Conservation (phyloP, 257 asterid species). For the Datura wrightii region DNA sequence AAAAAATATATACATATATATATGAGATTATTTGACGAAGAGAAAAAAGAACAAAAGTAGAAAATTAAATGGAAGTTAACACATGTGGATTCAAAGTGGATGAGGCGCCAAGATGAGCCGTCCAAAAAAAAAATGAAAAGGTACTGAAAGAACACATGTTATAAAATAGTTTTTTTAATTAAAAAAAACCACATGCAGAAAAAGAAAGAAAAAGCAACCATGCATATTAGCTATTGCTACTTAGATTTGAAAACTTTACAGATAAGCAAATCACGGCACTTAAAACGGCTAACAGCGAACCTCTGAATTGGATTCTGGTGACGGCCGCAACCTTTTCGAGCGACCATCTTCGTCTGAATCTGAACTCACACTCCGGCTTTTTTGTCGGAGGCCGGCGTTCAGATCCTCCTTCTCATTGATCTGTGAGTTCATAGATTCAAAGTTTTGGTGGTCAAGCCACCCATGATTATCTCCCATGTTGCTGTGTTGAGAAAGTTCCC, state of each 20-base stretch:
- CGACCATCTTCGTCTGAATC: background rate
- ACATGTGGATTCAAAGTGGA: background rate
- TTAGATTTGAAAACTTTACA: background rate
- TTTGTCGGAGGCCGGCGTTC: background rate
- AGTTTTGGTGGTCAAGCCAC: background rate
- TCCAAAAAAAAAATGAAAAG: background rate
- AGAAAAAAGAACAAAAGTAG: too few relatives aligned
- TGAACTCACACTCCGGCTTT: background rate
- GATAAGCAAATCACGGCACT: background rate
- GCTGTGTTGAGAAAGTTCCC: background rate
- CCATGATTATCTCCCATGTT: background rate
- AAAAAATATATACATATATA: too few relatives aligned
- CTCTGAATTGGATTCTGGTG: slow-evolving; percentile 15
- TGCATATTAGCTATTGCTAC: background rate
- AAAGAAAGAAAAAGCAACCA: background rate
- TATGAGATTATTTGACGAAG: too few relatives aligned
- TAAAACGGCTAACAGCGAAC: background rate
- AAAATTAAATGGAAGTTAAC: too few relatives aligned
- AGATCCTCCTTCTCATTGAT: background rate
- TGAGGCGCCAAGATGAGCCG: slow-evolving; percentile 1
- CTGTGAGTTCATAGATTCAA: background rate
- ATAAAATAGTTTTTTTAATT: background rate
- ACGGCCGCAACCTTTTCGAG: background rate
- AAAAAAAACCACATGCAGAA: background rate
- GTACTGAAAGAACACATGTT: background rate